phyloP scores from a whole-genome alignment of 1,284 basidiomycete genomes.

The Cryptococcus sp. region DNA sequence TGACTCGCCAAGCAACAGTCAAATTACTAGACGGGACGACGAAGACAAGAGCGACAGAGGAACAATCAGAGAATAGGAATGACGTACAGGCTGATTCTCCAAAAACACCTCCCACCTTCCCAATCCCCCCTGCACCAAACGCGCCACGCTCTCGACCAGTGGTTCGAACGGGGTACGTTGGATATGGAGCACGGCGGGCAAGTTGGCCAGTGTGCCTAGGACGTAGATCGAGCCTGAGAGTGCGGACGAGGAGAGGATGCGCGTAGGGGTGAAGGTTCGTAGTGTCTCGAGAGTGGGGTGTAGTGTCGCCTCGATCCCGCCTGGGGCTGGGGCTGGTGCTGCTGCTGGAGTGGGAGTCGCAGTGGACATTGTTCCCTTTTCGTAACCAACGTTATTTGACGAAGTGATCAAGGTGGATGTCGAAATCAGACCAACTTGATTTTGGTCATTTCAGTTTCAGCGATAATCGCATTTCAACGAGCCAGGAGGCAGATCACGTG shows the following conservation, averaged over 20 bases:
- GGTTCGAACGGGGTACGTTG: constrained; percentile 61
- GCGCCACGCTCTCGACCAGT: constrained; percentile 23
- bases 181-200: constrained; percentile 62
- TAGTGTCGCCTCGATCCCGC: too few species aligned
- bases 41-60: background rate
- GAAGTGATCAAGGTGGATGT: too few species aligned
- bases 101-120: constrained; percentile 37
- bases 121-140: constrained; percentile 25
- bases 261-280: constrained; percentile 7
- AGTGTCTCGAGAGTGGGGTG: background rate
- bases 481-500: too few species aligned
- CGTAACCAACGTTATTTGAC: too few species aligned
- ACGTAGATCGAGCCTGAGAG: constrained; percentile 56
- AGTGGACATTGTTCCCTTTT: too few species aligned
- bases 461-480: too few species aligned
- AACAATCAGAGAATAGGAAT: constrained; percentile 51
- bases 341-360: background rate
- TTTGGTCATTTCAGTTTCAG: too few species aligned
- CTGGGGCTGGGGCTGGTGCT: background rate
- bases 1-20: background rate
- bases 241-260: constrained; percentile 13
- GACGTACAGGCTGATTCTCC: constrained; percentile 43
- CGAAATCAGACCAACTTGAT: too few species aligned
- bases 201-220: constrained; percentile 53
- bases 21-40: background rate